A percentile compares a stretch with the other conserved stretches of the same genome.
These are phyloP conservation scores for Panaeolus papilionaceus DNA, from an alignment of 768 basidiomycete species.

Conservation along the genomic window DNA sequence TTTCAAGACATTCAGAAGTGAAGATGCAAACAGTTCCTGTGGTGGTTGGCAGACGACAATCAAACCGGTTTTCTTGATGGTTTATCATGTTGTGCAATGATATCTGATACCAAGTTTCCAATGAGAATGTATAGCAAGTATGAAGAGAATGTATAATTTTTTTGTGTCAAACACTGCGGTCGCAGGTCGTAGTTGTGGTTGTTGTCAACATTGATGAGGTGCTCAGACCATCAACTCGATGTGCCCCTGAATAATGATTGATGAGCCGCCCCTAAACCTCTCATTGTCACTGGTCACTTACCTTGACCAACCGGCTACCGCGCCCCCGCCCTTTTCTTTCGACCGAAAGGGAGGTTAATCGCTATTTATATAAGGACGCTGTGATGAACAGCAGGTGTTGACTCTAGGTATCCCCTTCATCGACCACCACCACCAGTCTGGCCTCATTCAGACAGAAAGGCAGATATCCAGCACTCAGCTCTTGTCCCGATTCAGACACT, in stretches of 20 bases:
- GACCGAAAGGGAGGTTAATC: not conserved
- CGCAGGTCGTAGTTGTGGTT: not conserved
- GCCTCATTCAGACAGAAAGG: not conserved
- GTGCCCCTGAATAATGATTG: no score
- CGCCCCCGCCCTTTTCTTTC: not conserved
- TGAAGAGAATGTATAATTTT: not conserved
- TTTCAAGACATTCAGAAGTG: not conserved
- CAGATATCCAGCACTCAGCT: not conserved
- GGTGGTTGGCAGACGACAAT: no score
- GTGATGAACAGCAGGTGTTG: not conserved
- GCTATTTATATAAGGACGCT: not conserved
- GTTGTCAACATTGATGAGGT: not conserved
- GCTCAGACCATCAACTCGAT: not conserved
- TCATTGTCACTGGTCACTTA: not conserved
- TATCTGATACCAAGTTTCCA: not conserved
- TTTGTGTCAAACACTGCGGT: not conserved
- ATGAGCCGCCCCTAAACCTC: not conserved
- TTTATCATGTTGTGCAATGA: no score
- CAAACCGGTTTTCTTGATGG: no score
- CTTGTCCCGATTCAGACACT: conserved; percentile 8
- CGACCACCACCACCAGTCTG: not conserved
- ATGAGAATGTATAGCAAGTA: not conserved
- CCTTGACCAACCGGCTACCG: no score
- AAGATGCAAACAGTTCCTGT: no score
- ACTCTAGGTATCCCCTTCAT: not conserved